Base-by-base conservation (phyloP, 768 basidiomycete species). In the Tricholoma terreum region DNA sequence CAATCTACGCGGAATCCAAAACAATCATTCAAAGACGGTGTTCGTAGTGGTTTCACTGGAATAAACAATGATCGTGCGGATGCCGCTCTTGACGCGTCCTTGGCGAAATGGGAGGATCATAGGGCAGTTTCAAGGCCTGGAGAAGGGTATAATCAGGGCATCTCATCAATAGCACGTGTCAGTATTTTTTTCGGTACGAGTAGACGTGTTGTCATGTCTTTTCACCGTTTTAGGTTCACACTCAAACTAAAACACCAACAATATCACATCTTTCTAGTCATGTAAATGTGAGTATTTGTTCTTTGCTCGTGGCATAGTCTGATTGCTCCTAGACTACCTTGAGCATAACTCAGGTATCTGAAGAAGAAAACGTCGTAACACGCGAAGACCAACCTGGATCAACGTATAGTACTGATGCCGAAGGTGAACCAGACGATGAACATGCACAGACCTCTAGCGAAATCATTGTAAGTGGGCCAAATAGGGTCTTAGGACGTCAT, bases 381-480 rank as follows among this genome's bases (percentile, higher is more conserved):
- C 4, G 34, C 22, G 22, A 27, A 21, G 30, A 34, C 3, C 17
- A 21, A 5, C 8, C 19, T n/a, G 24, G 24, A 10, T 45, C 57
- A 0, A 12, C 53, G 14, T 56, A 60, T 21, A 58, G 56, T 9
- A 58, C 55, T 15, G 65, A 67, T 54, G 65, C 63, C 2, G 58
- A 63, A 15, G 64, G 63, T n/a, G 66, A 67, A 19, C 57, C 62
- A 12, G 66, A 68, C 12, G 65, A 64, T 33, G 64, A 61, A 1
- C 46, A 49, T 6, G 30, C 9, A 31, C 30, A 4, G 30, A 17
- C n/a, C 7, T 7, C 17, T n/a, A 49, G 30, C n/a, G 53, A 61
- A 11, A 48, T 65, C 24, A 45, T 60, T 9, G 67, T 66, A 56
- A 21, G 61, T 58, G 15, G 17, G n/a, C 8, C 38, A 15, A 49